Percentiles rank a stretch among this genome's conserved stretches.
Evolutionary conservation across 2,329 filamentous ascomycete genomes (phyloP).

Genomic region (Cryphonectria radicalis): DNA sequence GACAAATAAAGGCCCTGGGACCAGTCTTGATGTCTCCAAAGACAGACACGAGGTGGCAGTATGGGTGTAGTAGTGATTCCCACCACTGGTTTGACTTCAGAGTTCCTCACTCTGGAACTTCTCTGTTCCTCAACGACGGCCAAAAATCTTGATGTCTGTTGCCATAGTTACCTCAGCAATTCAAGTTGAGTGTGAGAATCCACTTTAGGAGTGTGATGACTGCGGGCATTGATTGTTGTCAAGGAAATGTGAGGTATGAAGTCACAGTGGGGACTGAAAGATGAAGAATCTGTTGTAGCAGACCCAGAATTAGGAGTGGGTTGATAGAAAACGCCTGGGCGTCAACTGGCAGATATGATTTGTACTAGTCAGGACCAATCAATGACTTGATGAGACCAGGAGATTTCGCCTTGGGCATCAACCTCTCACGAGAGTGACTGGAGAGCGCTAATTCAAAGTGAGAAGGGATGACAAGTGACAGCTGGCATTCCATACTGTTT

Average conservation of each 20-base stretch:
- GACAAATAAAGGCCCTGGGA: not conserved
- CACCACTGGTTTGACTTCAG: not conserved
- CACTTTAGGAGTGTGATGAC: not conserved
- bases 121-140: too few species aligned
- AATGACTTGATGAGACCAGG: too few species aligned
- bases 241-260: not conserved
- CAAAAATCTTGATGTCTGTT: too few species aligned
- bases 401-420: not conserved
- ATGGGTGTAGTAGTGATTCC: not conserved
- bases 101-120: not conserved
- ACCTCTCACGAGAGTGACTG: not conserved
- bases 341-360: not conserved
- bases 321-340: constrained; percentile 8
- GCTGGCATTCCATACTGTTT: not conserved
- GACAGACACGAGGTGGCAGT: not conserved
- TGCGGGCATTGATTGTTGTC: not conserved
- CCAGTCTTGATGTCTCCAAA: not conserved
- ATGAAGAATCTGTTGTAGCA: constrained; percentile 11
- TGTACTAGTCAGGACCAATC: too few species aligned
- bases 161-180: not conserved
- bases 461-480: not conserved
- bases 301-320: constrained; percentile 2
- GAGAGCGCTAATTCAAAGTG: not conserved
- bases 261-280: constrained; percentile 2
- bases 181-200: not conserved